Conservation (phyloP, 257 asterid species). For the Plantago major region DNA sequence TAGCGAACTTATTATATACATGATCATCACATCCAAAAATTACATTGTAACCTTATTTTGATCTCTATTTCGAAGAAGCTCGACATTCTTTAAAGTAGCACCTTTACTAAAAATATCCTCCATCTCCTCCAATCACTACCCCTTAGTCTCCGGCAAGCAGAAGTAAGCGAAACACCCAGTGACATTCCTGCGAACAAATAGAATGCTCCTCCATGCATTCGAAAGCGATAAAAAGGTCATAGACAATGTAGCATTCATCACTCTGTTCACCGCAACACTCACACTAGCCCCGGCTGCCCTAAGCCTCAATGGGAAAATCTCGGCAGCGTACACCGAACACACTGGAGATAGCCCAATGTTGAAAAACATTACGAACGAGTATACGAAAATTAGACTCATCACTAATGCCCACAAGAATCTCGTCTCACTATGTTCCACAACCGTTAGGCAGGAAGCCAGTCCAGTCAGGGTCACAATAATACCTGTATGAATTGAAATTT, state of each 20-base stretch:
- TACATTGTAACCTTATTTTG: too few species aligned
- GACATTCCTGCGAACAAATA: conserved; percentile 45
- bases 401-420: conserved; percentile 47
- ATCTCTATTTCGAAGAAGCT: too few species aligned
- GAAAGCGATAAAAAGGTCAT: conserved; percentile 58
- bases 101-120: conserved; percentile 45
- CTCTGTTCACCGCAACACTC: conserved; percentile 61
- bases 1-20: too few species aligned
- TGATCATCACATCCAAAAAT: too few species aligned
- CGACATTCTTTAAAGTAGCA: conserved; percentile 12
- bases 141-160: conserved; percentile 69
- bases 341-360: conserved; percentile 71
- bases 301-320: conserved; percentile 52
- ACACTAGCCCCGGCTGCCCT: conserved; percentile 66
- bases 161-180: conserved; percentile 44
- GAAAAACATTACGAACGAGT: conserved; percentile 46
- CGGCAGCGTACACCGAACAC: conserved; percentile 81
- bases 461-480: conserved; percentile 50
- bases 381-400: conserved; percentile 43
- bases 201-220: conserved; percentile 54
- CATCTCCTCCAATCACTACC: conserved; percentile 64
- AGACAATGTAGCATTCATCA: conserved; percentile 69
- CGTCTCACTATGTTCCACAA: conserved; percentile 30
- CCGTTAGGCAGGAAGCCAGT: conserved; percentile 47
- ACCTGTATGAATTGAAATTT: conserved; percentile 22